A percentile compares a stretch with the other conserved stretches of the same genome.
Evolutionary conservation across 2,329 filamentous ascomycete genomes (phyloP).

Genomic region (Capronia coronata): DNA sequence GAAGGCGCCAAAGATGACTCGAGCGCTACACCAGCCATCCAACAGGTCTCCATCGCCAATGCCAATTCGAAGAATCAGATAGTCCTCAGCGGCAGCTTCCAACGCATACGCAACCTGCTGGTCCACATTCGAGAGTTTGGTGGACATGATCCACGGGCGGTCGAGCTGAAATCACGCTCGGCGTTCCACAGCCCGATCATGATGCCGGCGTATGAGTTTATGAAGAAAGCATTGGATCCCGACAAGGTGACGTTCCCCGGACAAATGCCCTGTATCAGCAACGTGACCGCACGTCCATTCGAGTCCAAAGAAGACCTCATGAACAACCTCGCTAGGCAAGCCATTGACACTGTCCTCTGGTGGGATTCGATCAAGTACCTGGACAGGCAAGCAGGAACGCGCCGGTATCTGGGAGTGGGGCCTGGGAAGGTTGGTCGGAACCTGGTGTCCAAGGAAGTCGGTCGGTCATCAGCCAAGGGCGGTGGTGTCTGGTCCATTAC

Average conservation of each 20-base stretch:
- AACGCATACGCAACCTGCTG: constrained; percentile 71
- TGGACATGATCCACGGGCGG: constrained; percentile 82
- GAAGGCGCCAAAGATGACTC: constrained; percentile 63
- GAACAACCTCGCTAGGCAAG: constrained; percentile 70
- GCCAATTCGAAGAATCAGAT: constrained; percentile 96
- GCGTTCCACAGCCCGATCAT: constrained; percentile 63
- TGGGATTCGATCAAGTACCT: constrained; percentile 89
- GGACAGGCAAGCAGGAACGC: constrained; percentile 73
- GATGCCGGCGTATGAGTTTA: constrained; percentile 70
- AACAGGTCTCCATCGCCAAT: constrained; percentile 86
- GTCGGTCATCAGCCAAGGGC: constrained; percentile 72
- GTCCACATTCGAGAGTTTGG: constrained; percentile 82
- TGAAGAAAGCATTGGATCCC: constrained; percentile 61
- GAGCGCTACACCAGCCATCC: constrained; percentile 63
- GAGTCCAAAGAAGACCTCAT: constrained; percentile 65
- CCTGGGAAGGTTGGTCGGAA: constrained; percentile 92
- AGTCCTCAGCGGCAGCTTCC: constrained; percentile 80
- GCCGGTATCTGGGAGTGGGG: constrained; percentile 84
- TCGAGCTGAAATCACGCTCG: constrained; percentile 59
- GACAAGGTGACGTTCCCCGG: constrained; percentile 67
- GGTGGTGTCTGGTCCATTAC: constrained; percentile 91
- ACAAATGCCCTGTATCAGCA: constrained; percentile 70
- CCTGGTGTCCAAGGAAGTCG: constrained; percentile 89
- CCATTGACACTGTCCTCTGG: constrained; percentile 89
- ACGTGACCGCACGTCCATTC: constrained; percentile 77